Percentiles rank a stretch among this genome's conserved stretches.
Evolutionary conservation across 2,329 filamentous ascomycete species (phyloP).

Genomic region (Raffaelea albimanens): DNA sequence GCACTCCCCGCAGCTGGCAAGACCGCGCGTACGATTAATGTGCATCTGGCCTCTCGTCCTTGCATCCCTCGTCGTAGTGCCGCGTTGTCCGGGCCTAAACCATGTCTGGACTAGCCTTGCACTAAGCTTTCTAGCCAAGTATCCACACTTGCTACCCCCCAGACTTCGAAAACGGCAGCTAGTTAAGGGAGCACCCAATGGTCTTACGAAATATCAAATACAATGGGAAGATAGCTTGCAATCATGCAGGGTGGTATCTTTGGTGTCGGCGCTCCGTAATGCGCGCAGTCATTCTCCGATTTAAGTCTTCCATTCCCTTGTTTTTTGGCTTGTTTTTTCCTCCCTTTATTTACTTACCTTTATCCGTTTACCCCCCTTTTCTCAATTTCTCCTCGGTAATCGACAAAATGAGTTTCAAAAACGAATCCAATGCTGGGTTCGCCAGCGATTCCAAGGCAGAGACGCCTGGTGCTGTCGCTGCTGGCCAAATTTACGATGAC

Average conservation of each 20-base stretch:
- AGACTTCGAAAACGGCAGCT: background rate
- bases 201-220: background rate
- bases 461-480: background rate
- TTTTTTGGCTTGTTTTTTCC: background rate
- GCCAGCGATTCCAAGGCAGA: background rate
- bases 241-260: background rate
- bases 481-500: background rate
- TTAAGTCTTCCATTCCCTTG: background rate
- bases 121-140: background rate
- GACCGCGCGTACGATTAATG: background rate
- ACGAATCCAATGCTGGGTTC: background rate
- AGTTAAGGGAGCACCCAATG: background rate
- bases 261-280: background rate
- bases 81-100: background rate
- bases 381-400: background rate
- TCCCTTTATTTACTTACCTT: background rate
- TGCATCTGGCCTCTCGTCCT: background rate
- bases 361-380: background rate
- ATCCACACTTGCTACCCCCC: background rate
- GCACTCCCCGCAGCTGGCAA: background rate
- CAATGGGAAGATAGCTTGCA: background rate
- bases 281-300: background rate
- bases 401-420: background rate
- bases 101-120: background rate
- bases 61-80: background rate